A percentile compares a stretch with the other conserved stretches of the same genome.
phyloP scores from a whole-genome alignment of 768 basidiomycete genomes.

The Dioszegia hungarica region DNA sequence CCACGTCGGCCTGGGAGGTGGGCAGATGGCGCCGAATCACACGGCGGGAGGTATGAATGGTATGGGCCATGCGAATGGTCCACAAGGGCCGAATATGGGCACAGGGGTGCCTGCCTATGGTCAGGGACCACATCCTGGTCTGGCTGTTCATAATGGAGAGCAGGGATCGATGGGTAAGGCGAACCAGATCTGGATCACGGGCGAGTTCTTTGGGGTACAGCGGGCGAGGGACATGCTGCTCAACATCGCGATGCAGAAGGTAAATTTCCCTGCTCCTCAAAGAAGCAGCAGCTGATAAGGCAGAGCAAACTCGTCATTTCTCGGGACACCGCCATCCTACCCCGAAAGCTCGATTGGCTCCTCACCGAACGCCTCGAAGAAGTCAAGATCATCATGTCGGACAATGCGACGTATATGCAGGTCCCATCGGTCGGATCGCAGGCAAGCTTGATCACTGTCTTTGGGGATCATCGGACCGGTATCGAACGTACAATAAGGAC shows the following conservation, averaged over 20 bases:
- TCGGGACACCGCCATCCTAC: constrained; percentile 85
- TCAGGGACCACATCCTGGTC: constrained; percentile 46
- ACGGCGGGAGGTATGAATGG: constrained; percentile 22
- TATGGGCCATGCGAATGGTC: constrained; percentile 3
- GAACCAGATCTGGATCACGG: constrained; percentile 91
- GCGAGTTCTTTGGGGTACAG: constrained; percentile 94
- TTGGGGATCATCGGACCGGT: constrained; percentile 87
- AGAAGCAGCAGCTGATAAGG: background rate
- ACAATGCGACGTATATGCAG: constrained; percentile 93
- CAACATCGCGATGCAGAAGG: constrained; percentile 81
- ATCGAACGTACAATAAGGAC: constrained; percentile 90
- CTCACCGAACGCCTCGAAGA: constrained; percentile 94
- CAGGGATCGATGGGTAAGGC: constrained; percentile 55
- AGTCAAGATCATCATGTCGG: constrained; percentile 83
- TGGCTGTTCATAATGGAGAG: constrained; percentile 12
- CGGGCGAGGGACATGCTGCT: constrained; percentile 91
- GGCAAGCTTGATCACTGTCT: constrained; percentile 86
- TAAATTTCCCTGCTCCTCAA: constrained; percentile 45
- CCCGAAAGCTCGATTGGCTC: constrained; percentile 98
- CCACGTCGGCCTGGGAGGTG: constrained; percentile 28
- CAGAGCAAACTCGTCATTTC: constrained; percentile 87
- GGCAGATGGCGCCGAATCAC: too few species aligned
- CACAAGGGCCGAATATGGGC: constrained; percentile 52
- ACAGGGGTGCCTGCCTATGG: constrained; percentile 46
- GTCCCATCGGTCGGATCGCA: constrained; percentile 89